Base-by-base conservation (phyloP, 768 basidiomycete genomes). In the Megacollybia marginata region DNA sequence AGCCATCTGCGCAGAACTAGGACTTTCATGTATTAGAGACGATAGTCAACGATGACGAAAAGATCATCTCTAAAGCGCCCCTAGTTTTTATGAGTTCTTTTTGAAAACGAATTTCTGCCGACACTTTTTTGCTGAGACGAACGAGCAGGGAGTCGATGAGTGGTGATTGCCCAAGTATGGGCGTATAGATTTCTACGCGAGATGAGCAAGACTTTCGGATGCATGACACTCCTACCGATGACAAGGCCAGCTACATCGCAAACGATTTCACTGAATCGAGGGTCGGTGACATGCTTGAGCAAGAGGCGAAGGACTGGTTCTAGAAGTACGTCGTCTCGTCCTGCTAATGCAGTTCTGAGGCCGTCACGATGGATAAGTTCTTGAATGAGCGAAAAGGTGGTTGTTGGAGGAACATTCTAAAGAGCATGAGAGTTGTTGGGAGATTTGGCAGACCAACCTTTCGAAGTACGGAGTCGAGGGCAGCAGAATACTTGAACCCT, bases 331-430 rank as follows among this genome's bases (percentile, higher is more conserved):
- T 98, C 96, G 59, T 98, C 94, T 33, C 96, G 83, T 42, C 92
- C 90, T 1, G 87, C 76, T 9, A 99, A 74, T 3, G 96, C 94
- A 55, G 81, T 81, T 52, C 82, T 76, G 45, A 98, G 73, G 6
- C 89, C 95, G 65, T 97, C 92, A 10, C 90, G 85, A 59, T 93
- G 88, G 20, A 95, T 83, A 35, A 99, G 73, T 66, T 98, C 95
- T 68, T 92, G 86, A 34, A 99, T 83, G 31, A 99, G 68, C 0
- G 95, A 86, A 59, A 98, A 99, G 1, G 88, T 77, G 1, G 85
- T 91, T 8, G 83, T 76, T 8, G 95, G 92, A 15, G 83, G 84
- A 5, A 92, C 80, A 64, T 83, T 80, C 92, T 96, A 53, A 47
- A 57, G 35, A 28, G 13, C 11, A 5, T 19, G 44, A 13, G n/a